Conservation (phyloP, 208 protist species). For the Acanthamoeba culbertsoni region DNA sequence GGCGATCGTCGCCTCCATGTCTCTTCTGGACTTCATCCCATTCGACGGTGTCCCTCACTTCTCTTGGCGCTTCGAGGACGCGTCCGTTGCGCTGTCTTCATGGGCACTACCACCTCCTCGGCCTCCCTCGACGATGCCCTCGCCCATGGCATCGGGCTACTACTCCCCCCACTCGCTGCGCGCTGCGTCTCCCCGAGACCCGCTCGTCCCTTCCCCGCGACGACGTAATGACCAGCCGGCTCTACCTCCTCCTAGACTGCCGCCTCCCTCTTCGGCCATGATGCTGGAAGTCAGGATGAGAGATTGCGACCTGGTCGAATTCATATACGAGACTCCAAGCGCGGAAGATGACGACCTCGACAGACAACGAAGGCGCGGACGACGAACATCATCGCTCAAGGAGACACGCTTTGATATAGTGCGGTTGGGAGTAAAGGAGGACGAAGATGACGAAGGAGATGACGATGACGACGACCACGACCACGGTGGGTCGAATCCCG, state of each 20-base stretch:
- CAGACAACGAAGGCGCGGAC: background rate
- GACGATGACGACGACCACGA: background rate
- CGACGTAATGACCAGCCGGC: background rate
- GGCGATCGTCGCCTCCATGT: background rate
- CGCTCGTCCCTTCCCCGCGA: background rate
- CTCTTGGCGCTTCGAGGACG: background rate
- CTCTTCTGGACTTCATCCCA: background rate
- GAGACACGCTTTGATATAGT: background rate
- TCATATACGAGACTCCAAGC: background rate
- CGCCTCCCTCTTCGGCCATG: background rate
- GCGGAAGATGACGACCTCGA: background rate
- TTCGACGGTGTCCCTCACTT: background rate
- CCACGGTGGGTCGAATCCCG: background rate
- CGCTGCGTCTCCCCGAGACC: too few species aligned
- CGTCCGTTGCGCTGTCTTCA: background rate
- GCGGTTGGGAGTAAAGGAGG: background rate
- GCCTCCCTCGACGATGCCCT: background rate
- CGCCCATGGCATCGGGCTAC: background rate
- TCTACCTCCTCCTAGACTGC: background rate
- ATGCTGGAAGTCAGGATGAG: background rate
- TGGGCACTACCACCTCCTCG: background rate
- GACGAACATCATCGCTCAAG: too few species aligned
- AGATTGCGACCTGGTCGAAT: constrained; percentile 41
- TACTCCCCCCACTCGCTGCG: background rate
- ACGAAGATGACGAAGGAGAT: background rate